Percentiles rank a stretch among this genome's conserved stretches.
Conservation (phyloP, 2,329 filamentous ascomycete genomes). For the Aspergillus neoniger region DNA sequence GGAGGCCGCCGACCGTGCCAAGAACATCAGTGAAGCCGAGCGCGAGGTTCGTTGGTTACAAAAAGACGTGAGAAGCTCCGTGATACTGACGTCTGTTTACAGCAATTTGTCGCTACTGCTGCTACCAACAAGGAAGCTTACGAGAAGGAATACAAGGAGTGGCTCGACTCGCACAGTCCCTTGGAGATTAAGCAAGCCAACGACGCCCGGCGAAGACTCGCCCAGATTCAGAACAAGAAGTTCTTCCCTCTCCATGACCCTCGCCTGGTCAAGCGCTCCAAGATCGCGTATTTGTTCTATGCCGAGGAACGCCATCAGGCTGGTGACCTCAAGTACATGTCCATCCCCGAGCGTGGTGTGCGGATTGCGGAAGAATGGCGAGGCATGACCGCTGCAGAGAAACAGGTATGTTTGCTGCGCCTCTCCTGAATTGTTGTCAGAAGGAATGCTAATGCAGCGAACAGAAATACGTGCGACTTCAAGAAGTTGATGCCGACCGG, state of each 20-base stretch:
- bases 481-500: constrained; percentile 31
- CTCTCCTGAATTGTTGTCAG: neutral
- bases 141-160: constrained; percentile 51
- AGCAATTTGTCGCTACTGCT: constrained; percentile 58
- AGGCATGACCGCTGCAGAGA: constrained; percentile 33
- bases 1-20: constrained; percentile 19
- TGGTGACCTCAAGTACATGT: constrained; percentile 55
- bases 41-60: constrained; percentile 23
- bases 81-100: constrained; percentile 14
- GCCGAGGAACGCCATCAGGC: constrained; percentile 44
- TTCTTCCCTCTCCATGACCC: constrained; percentile 53
- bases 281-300: constrained; percentile 49
- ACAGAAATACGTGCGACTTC: constrained; percentile 33
- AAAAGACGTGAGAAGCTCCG: neutral
- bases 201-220: constrained; percentile 51
- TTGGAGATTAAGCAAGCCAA: constrained; percentile 63
- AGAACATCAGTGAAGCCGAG: constrained; percentile 22
- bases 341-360: constrained; percentile 34
- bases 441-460: neutral
- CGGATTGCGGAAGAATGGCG: constrained; percentile 30
- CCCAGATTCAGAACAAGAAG: constrained; percentile 24
- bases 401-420: constrained; percentile 34
- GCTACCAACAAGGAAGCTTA: constrained; percentile 50
- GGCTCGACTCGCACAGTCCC: constrained; percentile 58
- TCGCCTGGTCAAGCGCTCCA: constrained; percentile 51